Percentiles rank a stretch among this genome's conserved stretches.
Evolutionary conservation across 164 flowering plant genomes (phyloP).

Genomic region (Platanus orientalis): DNA sequence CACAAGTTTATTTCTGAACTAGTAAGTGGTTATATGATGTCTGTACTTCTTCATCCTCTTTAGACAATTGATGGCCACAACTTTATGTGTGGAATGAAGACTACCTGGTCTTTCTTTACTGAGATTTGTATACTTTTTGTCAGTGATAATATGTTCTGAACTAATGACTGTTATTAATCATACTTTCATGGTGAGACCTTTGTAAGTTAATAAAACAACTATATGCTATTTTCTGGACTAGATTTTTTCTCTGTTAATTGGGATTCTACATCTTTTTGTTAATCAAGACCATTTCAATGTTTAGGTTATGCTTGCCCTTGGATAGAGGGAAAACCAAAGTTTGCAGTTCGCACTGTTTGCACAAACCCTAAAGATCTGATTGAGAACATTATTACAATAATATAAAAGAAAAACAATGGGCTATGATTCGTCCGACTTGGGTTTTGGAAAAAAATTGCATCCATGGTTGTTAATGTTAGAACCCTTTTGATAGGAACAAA

Average conservation of each 20-base stretch:
- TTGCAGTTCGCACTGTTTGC: background rate
- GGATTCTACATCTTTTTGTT: too few relatives aligned
- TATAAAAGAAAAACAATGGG: background rate
- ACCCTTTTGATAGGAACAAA: too few relatives aligned
- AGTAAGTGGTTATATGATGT: constrained; percentile 38
- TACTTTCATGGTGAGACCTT: too few relatives aligned
- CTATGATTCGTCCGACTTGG: background rate
- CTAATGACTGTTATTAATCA: too few relatives aligned
- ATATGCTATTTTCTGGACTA: too few relatives aligned
- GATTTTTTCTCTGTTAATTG: too few relatives aligned
- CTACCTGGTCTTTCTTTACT: background rate
- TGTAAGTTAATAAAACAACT: too few relatives aligned
- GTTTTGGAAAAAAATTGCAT: background rate
- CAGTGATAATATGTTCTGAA: too few relatives aligned
- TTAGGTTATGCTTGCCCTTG: background rate
- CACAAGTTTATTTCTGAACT: constrained; percentile 50
- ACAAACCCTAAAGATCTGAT: background rate
- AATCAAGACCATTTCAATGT: background rate
- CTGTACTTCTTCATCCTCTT: background rate
- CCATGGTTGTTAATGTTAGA: background rate
- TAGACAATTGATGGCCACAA: background rate
- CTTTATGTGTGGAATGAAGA: background rate
- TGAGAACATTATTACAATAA: background rate
- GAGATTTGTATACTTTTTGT: background rate
- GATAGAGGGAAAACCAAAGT: background rate